These are phyloP conservation scores for Cucumis melo DNA, from an alignment of 306 rosid genomes.

Conservation along the genomic window DNA sequence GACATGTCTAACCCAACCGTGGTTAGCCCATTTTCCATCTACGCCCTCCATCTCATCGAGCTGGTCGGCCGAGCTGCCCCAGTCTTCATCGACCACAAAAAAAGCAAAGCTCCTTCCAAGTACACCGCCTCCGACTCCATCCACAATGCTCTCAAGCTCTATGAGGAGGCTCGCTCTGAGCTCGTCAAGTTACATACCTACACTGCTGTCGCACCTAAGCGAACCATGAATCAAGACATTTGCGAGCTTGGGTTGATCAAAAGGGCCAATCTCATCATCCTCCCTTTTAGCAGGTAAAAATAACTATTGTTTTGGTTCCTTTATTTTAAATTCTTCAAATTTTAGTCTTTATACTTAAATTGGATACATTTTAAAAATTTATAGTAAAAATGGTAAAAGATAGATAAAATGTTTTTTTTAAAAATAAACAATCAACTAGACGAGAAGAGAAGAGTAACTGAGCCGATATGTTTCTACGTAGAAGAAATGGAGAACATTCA, in stretches of 20 bases:
- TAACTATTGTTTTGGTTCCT: too few relatives aligned
- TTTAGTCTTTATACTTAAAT: too few relatives aligned
- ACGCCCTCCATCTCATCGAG: constrained; percentile 34
- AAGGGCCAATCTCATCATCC: constrained; percentile 35
- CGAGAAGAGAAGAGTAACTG: too few relatives aligned
- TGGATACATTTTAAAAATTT: too few relatives aligned
- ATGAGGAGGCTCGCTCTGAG: constrained; percentile 17
- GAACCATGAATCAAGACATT: constrained; percentile 53
- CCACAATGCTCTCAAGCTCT: constrained; percentile 20
- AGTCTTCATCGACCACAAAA: constrained; percentile 40
- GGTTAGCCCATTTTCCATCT: constrained; percentile 24
- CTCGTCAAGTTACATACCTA: constrained; percentile 22
- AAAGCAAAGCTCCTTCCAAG: constrained; percentile 23
- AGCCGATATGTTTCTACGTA: too few relatives aligned
- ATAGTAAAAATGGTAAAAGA: too few relatives aligned
- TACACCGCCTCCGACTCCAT: constrained; percentile 21
- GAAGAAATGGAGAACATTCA: neutral
- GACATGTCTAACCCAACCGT: constrained; percentile 37
- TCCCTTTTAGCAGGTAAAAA: constrained; percentile 24
- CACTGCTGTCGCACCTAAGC: constrained; percentile 37
- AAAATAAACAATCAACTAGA: too few relatives aligned
- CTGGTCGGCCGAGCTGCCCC: constrained; percentile 57
- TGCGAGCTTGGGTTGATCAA: constrained; percentile 44
- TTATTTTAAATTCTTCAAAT: too few relatives aligned
- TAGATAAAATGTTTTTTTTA: too few relatives aligned